Base-by-base conservation (phyloP, 352 stramenopile genomes). In the Globisporangium ultimum region DNA sequence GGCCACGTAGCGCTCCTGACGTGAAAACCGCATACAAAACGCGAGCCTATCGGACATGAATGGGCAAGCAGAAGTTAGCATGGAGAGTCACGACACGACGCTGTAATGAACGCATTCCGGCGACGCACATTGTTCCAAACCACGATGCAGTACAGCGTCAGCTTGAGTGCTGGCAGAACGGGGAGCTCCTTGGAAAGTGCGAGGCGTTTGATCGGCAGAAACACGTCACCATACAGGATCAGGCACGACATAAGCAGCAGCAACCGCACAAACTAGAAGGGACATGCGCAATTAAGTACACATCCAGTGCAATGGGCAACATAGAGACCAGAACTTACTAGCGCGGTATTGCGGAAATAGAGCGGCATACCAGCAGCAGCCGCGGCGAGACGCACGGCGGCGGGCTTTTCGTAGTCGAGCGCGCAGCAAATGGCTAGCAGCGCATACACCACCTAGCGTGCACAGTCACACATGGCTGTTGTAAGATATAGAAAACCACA, bases 291-390 rank as follows among this genome's bases (percentile, higher is more conserved):
- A 28, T 40, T 10, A 53, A 13, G 34, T 24, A 12, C 18, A 69
- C 32, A 48, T 36, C 8, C 28, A 36, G 5, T 36, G 28, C 28
- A 36, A 36, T 36, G 28, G 28, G 8, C 8, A 10, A 36, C 28
- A 5, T 36, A 36, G 28, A 6, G 28, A 36, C 28, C 1, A 36
- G 28, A 36, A 63, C 67, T 12, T 57, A 89, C 81, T 64, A 91
- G 54, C 14, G 58, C 64, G 32, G 71, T 78, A 50, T 68, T 89
- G 60, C 81, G 81, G 42, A 91, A 89, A 61, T 91, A 88, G 17
- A 88, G 46, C 45, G 89, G 53, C 24, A 71, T 51, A 5, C 57
- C 60, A 1, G 22, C 74, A 0, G 48, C 57, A 11, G 66, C 58
- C 36, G 67, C 78, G 0, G 56, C 68, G 12, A 85, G 53, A 3